A percentile compares a stretch with the other conserved stretches of the same genome.
Evolutionary conservation across 176 grass and related monocot genomes (phyloP).

Genomic region (Alloteropsis semialata): DNA sequence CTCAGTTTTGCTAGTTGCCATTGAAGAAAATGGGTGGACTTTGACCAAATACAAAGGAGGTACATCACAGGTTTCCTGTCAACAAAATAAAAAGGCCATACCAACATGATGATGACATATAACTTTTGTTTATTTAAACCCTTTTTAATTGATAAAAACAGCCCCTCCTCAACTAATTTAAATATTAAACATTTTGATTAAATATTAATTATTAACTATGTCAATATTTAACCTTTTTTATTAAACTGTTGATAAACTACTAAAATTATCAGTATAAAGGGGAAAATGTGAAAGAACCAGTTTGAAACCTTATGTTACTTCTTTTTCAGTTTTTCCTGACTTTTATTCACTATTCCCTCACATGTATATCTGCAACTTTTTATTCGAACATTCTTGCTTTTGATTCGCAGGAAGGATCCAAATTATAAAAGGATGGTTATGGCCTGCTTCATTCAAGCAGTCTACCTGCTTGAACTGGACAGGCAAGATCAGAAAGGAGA

Average conservation of each 20-base stretch:
- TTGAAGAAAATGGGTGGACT: background rate
- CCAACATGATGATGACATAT: too few species aligned
- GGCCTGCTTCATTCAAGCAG: conserved; percentile 91
- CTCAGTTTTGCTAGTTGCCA: background rate
- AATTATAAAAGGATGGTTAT: conserved; percentile 89
- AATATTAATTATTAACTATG: background rate
- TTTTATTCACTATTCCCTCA: background rate
- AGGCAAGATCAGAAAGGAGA: conserved; percentile 68
- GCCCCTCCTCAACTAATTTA: background rate
- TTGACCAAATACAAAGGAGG: background rate
- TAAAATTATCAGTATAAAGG: background rate
- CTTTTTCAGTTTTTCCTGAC: conserved; percentile 10
- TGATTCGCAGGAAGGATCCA: conserved; percentile 83
- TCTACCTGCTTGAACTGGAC: conserved; percentile 87
- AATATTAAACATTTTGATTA: background rate
- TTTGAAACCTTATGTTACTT: background rate
- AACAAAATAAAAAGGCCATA: background rate
- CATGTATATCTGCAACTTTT: background rate
- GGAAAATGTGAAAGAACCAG: background rate
- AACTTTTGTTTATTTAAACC: background rate
- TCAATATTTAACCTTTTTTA: background rate
- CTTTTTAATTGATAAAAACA: background rate
- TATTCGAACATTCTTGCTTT: background rate
- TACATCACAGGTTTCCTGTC: background rate
- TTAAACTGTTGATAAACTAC: background rate